phyloP scores from a whole-genome alignment of 345 rosid genomes.

The Gossypium bickii region DNA sequence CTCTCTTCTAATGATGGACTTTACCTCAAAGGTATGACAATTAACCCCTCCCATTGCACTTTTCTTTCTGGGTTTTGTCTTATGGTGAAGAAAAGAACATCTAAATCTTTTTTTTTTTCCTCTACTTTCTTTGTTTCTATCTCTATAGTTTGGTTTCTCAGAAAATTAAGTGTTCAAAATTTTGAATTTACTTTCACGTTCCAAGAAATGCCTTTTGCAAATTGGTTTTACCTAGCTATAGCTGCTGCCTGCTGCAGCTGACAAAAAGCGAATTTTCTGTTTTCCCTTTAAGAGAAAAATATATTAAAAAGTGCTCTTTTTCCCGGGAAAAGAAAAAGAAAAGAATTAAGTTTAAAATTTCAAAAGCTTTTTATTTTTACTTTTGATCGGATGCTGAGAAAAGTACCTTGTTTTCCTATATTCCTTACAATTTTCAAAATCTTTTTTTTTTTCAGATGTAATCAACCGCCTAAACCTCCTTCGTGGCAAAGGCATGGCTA shows the following conservation, averaged over 20 bases:
- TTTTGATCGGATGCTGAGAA: slow-evolving; percentile 12
- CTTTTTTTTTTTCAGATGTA: slow-evolving; percentile 50
- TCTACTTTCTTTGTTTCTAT: too few species aligned
- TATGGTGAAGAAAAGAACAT: neutral
- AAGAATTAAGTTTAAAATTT: slow-evolving; percentile 11
- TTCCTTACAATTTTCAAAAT: neutral
- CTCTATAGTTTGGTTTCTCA: neutral
- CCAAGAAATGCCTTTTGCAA: slow-evolving; percentile 5
- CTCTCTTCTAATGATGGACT: slow-evolving; percentile 72
- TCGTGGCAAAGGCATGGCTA: slow-evolving; percentile 86
- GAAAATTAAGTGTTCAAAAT: neutral
- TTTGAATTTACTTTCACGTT: slow-evolving; percentile 7
- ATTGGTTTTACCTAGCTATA: slow-evolving; percentile 9
- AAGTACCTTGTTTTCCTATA: neutral
- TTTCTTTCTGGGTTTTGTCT: slow-evolving; percentile 2
- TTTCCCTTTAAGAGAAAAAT: slow-evolving; percentile 3
- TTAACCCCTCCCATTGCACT: neutral
- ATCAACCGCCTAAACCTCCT: slow-evolving; percentile 69
- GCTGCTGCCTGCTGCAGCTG: neutral
- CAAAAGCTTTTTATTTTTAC: neutral
- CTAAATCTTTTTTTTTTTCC: neutral
- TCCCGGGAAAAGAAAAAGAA: neutral
- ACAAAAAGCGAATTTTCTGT: slow-evolving; percentile 8
- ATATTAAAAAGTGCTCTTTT: neutral
- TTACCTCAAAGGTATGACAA: slow-evolving; percentile 58